phyloP scores from a whole-genome alignment of 2,329 filamentous ascomycete species.

The Purpureocillium takamizusanense region DNA sequence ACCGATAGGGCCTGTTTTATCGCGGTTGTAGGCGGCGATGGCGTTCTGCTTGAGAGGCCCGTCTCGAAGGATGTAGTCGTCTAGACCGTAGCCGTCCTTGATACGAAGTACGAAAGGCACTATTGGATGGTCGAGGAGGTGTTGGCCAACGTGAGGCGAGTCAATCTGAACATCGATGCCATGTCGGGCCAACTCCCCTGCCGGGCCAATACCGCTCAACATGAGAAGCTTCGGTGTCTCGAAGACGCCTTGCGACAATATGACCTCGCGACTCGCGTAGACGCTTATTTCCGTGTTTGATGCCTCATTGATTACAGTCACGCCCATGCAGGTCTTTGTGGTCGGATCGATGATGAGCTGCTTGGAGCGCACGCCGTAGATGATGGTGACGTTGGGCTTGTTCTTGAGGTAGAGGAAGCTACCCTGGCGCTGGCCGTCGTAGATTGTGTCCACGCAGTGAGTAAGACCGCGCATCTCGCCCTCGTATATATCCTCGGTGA shows the following conservation, averaged over 20 bases:
- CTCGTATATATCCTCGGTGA: conserved; percentile 46
- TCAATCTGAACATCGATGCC: conserved; percentile 45
- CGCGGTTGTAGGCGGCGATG: conserved; percentile 23
- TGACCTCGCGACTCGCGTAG: conserved; percentile 38
- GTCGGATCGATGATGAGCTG: conserved; percentile 39
- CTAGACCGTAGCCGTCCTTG: conserved; percentile 29
- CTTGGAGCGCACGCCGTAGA: conserved; percentile 39
- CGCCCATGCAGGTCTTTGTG: conserved; percentile 30
- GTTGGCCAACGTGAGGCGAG: conserved; percentile 53
- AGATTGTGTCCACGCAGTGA: conserved; percentile 46
- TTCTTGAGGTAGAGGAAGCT: conserved; percentile 40
- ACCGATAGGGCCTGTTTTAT: conserved; percentile 28
- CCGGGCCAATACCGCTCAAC: conserved; percentile 53
- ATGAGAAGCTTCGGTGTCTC: conserved; percentile 58
- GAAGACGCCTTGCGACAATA: conserved; percentile 43
- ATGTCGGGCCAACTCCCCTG: conserved; percentile 39
- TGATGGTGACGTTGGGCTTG: conserved; percentile 46
- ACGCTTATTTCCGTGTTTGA: conserved; percentile 31
- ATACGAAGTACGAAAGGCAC: conserved; percentile 39
- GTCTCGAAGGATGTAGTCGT: conserved; percentile 29
- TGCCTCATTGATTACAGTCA: conserved; percentile 31
- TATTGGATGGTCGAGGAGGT: conserved; percentile 54
- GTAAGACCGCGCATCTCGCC: conserved; percentile 45
- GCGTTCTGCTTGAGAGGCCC: conserved; percentile 23
- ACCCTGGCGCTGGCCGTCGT: conserved; percentile 44